A percentile compares a stretch with the other conserved stretches of the same genome.
Evolutionary conservation across 2,329 filamentous ascomycete genomes (phyloP).

Genomic region (Acrocalymma vagum): DNA sequence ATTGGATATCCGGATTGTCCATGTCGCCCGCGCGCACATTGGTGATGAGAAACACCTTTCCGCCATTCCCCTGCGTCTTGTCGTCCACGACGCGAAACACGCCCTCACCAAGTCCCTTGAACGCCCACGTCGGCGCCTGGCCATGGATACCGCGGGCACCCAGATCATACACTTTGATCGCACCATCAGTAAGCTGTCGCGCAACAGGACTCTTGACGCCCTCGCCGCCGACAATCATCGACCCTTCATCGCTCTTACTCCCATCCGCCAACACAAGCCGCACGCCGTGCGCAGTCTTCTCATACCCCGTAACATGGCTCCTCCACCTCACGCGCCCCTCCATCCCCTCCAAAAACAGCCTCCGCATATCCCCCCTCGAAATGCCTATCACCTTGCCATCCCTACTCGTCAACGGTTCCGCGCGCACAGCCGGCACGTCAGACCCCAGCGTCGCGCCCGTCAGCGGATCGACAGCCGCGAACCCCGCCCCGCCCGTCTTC

Average conservation of each 20-base stretch:
- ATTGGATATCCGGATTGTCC: slow-evolving; percentile 64
- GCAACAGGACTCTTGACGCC: slow-evolving; percentile 69
- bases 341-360: slow-evolving; percentile 64
- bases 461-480: slow-evolving; percentile 60
- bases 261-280: slow-evolving; percentile 68
- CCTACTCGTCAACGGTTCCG: slow-evolving; percentile 56
- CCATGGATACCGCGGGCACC: slow-evolving; percentile 72
- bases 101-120: slow-evolving; percentile 69
- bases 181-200: slow-evolving; percentile 65
- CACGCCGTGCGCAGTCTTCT: slow-evolving; percentile 64
- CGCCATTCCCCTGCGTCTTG: slow-evolving; percentile 53
- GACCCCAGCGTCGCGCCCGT: slow-evolving; percentile 57
- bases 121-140: slow-evolving; percentile 68
- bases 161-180: slow-evolving; percentile 69
- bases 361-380: slow-evolving; percentile 69
- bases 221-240: slow-evolving; percentile 68
- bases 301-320: slow-evolving; percentile 66
- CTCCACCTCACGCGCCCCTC: slow-evolving; percentile 65
- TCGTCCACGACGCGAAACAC: slow-evolving; percentile 66
- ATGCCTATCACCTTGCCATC: slow-evolving; percentile 69
- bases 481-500: slow-evolving; percentile 66
- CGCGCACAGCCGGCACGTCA: slow-evolving; percentile 17
- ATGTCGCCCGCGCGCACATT: slow-evolving; percentile 69
- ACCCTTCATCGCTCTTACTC: slow-evolving; percentile 65
- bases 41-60: slow-evolving; percentile 64